Conservation (phyloP, 495 filamentous ascomycete species). For the Glutinoglossum americanum region DNA sequence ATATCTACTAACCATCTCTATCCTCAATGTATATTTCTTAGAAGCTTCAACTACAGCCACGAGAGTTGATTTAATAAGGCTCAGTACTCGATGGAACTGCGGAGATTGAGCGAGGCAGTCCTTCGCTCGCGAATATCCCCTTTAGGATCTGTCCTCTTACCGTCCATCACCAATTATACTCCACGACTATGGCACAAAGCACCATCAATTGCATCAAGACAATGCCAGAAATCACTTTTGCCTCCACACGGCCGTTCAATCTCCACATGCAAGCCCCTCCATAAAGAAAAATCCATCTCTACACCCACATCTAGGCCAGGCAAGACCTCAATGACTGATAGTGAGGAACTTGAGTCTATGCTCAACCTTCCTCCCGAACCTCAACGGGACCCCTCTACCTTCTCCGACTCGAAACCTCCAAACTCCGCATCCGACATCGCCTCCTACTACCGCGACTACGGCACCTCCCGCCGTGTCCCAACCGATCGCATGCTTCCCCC, state of each 20-base stretch:
- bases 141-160: constrained; percentile 12
- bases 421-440: neutral
- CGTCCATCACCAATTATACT: neutral
- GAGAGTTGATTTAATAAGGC: constrained; percentile 5
- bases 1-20: neutral
- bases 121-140: constrained; percentile 13
- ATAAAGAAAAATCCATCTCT: neutral
- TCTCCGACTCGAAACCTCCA: neutral
- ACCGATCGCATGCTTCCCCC: constrained; percentile 3
- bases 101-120: constrained; percentile 15
- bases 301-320: neutral
- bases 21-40: neutral
- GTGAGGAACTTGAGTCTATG: neutral
- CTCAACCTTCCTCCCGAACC: neutral
- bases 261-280: neutral
- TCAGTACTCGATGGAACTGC: constrained; percentile 18
- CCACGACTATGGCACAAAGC: neutral
- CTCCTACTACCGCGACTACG: neutral
- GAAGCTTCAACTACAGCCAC: neutral
- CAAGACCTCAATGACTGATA: neutral
- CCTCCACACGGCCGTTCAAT: neutral
- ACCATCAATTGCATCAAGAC: neutral
- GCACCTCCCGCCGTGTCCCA: neutral
- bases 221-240: neutral
- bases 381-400: neutral